phyloP scores from a whole-genome alignment of 805 yeast genomes.

The Pichia nanzhaoensis region DNA sequence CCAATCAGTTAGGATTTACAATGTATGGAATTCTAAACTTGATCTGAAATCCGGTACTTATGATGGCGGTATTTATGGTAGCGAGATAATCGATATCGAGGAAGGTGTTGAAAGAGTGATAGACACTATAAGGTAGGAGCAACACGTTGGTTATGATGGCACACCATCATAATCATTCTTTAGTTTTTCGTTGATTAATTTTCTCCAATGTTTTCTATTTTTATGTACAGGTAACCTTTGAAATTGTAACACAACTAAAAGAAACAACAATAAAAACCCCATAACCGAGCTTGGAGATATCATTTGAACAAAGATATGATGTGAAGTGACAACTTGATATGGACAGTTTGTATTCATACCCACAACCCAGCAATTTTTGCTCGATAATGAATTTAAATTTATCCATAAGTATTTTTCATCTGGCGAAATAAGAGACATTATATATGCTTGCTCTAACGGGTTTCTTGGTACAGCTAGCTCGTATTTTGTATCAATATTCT shows the following conservation, averaged over 20 bases:
- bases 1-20: slow-evolving; percentile 67
- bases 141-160: slow-evolving; percentile 46
- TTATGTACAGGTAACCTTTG: slow-evolving; percentile 63
- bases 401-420: slow-evolving; percentile 56
- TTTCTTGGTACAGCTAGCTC: slow-evolving; percentile 43
- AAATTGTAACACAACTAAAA: slow-evolving; percentile 50
- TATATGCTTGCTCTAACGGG: slow-evolving; percentile 38
- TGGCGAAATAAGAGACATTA: slow-evolving; percentile 18
- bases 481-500: slow-evolving; percentile 23
- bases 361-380: slow-evolving; percentile 81
- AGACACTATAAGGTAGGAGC: slow-evolving; percentile 22
- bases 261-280: slow-evolving; percentile 42
- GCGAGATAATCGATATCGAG: slow-evolving; percentile 48
- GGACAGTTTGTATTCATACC: slow-evolving; percentile 79
- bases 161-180: slow-evolving; percentile 79
- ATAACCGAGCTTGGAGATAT: slow-evolving; percentile 62
- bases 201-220: slow-evolving; percentile 61
- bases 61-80: slow-evolving; percentile 43
- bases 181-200: slow-evolving; percentile 45
- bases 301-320: slow-evolving; percentile 52
- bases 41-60: slow-evolving; percentile 27
- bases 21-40: slow-evolving; percentile 54
- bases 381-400: slow-evolving; percentile 71
- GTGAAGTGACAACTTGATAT: slow-evolving; percentile 49
- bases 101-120: slow-evolving; percentile 43